Evolutionary conservation across 352 stramenopile species (phyloP).

Genomic region (Globisporangium megalacanthum): DNA sequence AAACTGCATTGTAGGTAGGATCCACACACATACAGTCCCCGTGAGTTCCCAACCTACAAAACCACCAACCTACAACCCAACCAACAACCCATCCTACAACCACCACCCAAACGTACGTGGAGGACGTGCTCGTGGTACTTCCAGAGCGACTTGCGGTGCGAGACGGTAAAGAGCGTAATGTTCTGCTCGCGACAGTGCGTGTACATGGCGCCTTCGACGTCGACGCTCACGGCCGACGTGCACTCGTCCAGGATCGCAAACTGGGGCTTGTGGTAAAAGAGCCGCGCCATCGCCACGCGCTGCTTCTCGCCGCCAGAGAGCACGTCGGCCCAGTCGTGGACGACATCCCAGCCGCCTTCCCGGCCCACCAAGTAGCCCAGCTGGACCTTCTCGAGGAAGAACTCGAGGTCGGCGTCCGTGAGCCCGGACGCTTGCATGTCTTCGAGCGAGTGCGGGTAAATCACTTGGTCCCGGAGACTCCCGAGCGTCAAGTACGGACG

Average conservation of each 20-base stretch:
- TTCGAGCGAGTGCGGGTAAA: slow-evolving; percentile 79
- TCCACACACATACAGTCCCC: slow-evolving; percentile 6
- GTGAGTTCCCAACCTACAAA: not conserved
- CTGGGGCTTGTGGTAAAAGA: slow-evolving; percentile 89
- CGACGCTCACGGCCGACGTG: slow-evolving; percentile 78
- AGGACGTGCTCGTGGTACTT: slow-evolving; percentile 87
- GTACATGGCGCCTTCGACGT: slow-evolving; percentile 89
- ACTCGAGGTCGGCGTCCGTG: slow-evolving; percentile 59
- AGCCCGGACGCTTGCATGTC: slow-evolving; percentile 50
- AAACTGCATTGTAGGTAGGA: slow-evolving; percentile 31
- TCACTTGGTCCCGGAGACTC: slow-evolving; percentile 84
- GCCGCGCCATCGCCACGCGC: slow-evolving; percentile 82
- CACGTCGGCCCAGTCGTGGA: slow-evolving; percentile 86
- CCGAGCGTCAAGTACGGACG: slow-evolving; percentile 85
- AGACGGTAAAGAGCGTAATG: slow-evolving; percentile 91
- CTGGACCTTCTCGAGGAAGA: slow-evolving; percentile 77
- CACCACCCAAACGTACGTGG: slow-evolving; percentile 31
- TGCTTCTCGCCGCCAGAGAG: slow-evolving; percentile 90
- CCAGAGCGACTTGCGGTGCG: slow-evolving; percentile 88
- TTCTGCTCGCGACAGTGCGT: slow-evolving; percentile 73
- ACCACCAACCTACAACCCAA: not conserved
- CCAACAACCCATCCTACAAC: slow-evolving; percentile 1
- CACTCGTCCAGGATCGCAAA: slow-evolving; percentile 90
- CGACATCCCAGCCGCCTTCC: slow-evolving; percentile 71
- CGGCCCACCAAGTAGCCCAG: slow-evolving; percentile 69